Evolutionary conservation across 2,329 filamentous ascomycete species (phyloP).

Genomic region (Hypoxylon sp.): DNA sequence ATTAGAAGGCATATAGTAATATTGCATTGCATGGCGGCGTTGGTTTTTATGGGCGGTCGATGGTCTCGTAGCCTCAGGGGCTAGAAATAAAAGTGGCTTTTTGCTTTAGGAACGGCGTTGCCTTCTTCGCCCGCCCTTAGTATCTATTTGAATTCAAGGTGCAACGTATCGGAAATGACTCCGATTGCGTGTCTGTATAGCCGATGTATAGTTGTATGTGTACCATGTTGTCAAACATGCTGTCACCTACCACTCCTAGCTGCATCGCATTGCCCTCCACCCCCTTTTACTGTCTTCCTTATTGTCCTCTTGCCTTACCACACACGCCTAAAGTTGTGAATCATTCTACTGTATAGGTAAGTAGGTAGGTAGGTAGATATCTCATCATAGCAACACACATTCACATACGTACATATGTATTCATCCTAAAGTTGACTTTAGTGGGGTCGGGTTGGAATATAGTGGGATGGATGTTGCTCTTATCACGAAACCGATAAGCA

Average conservation of each 20-base stretch:
- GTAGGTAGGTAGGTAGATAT: too few relatives aligned
- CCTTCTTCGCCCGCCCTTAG: constrained; percentile 2
- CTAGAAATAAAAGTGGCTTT: constrained; percentile 26
- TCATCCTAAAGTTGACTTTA: background rate
- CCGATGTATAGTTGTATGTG: constrained; percentile 21
- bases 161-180: constrained; percentile 10
- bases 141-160: constrained; percentile 8
- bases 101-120: constrained; percentile 33
- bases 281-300: background rate
- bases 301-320: background rate
- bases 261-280: too few relatives aligned
- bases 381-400: background rate
- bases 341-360: background rate
- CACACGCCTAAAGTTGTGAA: background rate
- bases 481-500: constrained; percentile 32
- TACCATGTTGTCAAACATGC: background rate
- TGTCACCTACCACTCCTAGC: background rate
- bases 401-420: background rate
- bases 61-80: constrained; percentile 18
- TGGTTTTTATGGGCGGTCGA: constrained; percentile 34
- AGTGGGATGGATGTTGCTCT: constrained; percentile 12
- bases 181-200: constrained; percentile 18
- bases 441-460: background rate
- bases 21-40: constrained; percentile 50
- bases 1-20: constrained; percentile 39